phyloP scores from a whole-genome alignment of 495 filamentous ascomycete genomes.

The Podospora anserina region DNA sequence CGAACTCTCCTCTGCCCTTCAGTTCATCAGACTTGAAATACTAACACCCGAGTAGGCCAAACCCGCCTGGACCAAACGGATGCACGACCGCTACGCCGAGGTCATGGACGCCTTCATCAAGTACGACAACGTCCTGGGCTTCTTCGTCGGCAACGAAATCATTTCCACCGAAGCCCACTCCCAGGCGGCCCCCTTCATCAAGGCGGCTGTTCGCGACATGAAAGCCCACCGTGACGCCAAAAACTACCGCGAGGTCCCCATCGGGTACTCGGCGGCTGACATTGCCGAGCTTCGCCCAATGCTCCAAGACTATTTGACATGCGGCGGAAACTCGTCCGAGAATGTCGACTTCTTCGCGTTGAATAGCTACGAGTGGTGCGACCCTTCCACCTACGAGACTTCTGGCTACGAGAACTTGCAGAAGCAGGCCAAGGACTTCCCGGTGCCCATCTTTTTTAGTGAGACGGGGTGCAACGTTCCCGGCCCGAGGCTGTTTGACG shows the following conservation, averaged over 20 bases:
- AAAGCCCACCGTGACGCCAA: slow-evolving; percentile 76
- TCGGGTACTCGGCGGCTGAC: slow-evolving; percentile 90
- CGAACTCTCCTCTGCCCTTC: slow-evolving; percentile 27
- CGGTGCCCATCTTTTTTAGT: slow-evolving; percentile 81
- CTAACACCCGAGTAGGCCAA: slow-evolving; percentile 34
- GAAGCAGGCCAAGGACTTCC: slow-evolving; percentile 46
- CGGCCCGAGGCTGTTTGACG: slow-evolving; percentile 66
- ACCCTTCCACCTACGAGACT: slow-evolving; percentile 54
- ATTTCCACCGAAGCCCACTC: slow-evolving; percentile 60
- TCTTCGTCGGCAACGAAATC: slow-evolving; percentile 88
- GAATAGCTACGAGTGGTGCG: slow-evolving; percentile 89
- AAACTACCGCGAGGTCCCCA: slow-evolving; percentile 75
- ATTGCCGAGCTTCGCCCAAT: slow-evolving; percentile 76
- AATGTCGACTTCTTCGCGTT: slow-evolving; percentile 79
- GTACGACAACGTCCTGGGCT: slow-evolving; percentile 76
- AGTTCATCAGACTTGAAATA: background rate
- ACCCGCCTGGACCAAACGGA: slow-evolving; percentile 66
- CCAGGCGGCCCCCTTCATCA: slow-evolving; percentile 72
- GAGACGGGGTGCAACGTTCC: slow-evolving; percentile 75
- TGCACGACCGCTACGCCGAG: slow-evolving; percentile 60
- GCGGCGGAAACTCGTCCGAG: slow-evolving; percentile 63
- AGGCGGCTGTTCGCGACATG: slow-evolving; percentile 75
- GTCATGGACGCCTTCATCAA: slow-evolving; percentile 77
- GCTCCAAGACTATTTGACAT: slow-evolving; percentile 86
- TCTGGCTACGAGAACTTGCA: slow-evolving; percentile 72